Percentiles rank a stretch among this genome's conserved stretches.
phyloP scores from a whole-genome alignment of 371 early-diverging fungal species.

The Rhizopus delemar region DNA sequence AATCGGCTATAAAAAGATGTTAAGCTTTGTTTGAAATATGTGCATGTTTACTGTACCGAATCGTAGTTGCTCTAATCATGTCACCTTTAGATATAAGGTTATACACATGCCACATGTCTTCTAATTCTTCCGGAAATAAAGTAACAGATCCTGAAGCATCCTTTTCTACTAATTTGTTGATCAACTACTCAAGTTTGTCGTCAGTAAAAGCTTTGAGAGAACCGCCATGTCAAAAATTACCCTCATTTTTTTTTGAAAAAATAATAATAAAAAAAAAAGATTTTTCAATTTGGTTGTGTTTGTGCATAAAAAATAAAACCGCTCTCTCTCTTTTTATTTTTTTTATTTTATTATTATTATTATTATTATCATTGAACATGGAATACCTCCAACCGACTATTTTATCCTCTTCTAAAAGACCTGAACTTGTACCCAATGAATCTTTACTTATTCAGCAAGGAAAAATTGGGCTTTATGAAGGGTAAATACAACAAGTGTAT shows the following conservation, averaged over 20 bases:
- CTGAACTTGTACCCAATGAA: conserved; percentile 58
- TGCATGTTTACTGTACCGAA: conserved; percentile 59
- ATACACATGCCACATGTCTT: conserved; percentile 98
- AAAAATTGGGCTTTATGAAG: conserved; percentile 73
- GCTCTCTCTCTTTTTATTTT: too few relatives aligned
- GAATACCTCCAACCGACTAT: conserved; percentile 53
- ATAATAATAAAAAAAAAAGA: conserved; percentile 4
- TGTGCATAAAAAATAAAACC: not conserved
- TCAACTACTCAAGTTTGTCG: conserved; percentile 32
- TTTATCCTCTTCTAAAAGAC: conserved; percentile 62
- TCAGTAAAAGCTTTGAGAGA: too few relatives aligned
- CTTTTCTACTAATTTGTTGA: conserved; percentile 61
- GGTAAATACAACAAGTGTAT: conserved; percentile 38
- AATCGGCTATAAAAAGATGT: conserved; percentile 63
- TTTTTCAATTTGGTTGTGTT: too few relatives aligned
- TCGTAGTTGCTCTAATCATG: conserved; percentile 80
- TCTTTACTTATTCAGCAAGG: conserved; percentile 58
- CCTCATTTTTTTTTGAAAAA: conserved; percentile 15
- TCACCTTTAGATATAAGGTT: conserved; percentile 90
- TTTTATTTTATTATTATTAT: too few relatives aligned
- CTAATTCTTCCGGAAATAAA: conserved; percentile 83
- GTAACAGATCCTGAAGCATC: conserved; percentile 68
- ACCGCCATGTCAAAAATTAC: not conserved
- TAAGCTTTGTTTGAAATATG: not conserved
- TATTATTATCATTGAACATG: conserved; percentile 24